Percentiles rank a stretch among this genome's conserved stretches.
Conservation (phyloP, 2,329 filamentous ascomycete genomes). For the Alternaria sp. region DNA sequence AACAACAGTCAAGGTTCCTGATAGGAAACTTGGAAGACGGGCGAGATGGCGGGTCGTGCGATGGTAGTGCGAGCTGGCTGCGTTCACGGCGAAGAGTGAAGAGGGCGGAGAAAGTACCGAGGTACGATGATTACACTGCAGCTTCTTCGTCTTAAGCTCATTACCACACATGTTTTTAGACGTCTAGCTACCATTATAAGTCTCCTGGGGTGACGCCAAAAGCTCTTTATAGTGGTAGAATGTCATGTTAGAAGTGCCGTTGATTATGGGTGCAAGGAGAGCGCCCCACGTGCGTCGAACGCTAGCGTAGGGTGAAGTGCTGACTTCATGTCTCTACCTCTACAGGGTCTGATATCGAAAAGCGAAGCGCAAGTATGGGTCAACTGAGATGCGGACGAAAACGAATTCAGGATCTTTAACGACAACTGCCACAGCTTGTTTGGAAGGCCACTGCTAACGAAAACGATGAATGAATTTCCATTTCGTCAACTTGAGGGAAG, state of each 20-base stretch:
- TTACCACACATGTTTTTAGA: background rate
- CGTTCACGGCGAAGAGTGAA: background rate
- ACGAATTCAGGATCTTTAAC: too few relatives aligned
- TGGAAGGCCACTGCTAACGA: too few relatives aligned
- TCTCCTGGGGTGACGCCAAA: background rate
- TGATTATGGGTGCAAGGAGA: background rate
- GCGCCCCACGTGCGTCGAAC: background rate
- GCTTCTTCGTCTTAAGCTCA: background rate
- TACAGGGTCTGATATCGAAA: too few relatives aligned
- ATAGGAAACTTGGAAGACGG: background rate
- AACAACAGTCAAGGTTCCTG: background rate
- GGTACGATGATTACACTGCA: background rate
- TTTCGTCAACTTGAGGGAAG: too few relatives aligned
- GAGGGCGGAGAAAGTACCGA: conserved; percentile 4
- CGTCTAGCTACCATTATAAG: background rate
- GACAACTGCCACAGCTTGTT: too few relatives aligned
- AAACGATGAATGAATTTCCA: too few relatives aligned
- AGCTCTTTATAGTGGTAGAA: background rate
- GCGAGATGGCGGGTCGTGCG: background rate
- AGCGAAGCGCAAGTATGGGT: too few relatives aligned
- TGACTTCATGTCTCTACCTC: too few relatives aligned
- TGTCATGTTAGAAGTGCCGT: too few relatives aligned
- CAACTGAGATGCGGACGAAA: too few relatives aligned
- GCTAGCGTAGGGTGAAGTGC: background rate
- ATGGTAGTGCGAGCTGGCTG: background rate